phyloP scores from a whole-genome alignment of 2,329 filamentous ascomycete genomes.

The Amesomyces nigricolor region DNA sequence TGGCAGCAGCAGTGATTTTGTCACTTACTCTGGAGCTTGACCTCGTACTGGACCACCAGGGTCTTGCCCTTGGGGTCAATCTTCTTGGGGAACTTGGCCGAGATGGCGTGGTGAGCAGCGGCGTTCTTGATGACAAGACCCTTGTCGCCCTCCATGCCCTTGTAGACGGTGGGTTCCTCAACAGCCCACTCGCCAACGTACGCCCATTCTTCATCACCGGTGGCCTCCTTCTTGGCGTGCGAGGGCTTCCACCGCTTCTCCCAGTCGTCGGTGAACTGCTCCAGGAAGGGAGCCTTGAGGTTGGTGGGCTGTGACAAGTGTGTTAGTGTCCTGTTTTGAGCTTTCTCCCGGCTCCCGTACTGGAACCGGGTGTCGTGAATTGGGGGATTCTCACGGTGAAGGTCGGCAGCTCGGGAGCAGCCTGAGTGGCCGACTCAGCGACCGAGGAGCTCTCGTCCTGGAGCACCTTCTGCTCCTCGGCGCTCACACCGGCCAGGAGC shows the following conservation, averaged over 20 bases:
- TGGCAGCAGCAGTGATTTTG: neutral
- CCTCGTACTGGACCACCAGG: slow-evolving; percentile 96
- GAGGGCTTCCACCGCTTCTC: slow-evolving; percentile 89
- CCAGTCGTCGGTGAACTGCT: slow-evolving; percentile 98
- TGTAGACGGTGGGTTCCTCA: slow-evolving; percentile 85
- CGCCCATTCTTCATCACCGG: slow-evolving; percentile 78
- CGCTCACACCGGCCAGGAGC: slow-evolving; percentile 63
- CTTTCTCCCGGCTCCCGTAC: neutral
- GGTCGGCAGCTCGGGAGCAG: slow-evolving; percentile 63
- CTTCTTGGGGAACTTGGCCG: slow-evolving; percentile 94
- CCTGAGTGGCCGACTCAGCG: slow-evolving; percentile 48
- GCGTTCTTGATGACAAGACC: slow-evolving; percentile 97
- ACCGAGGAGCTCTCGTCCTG: slow-evolving; percentile 42
- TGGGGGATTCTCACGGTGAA: slow-evolving; percentile 68
- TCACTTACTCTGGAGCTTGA: slow-evolving; percentile 91
- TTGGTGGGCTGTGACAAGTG: slow-evolving; percentile 63
- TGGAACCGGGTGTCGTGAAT: neutral
- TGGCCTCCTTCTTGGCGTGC: slow-evolving; percentile 88
- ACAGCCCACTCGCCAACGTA: slow-evolving; percentile 96
- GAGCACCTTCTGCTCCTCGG: slow-evolving; percentile 58
- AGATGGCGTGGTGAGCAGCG: slow-evolving; percentile 98
- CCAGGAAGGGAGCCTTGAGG: slow-evolving; percentile 89
- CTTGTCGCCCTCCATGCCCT: slow-evolving; percentile 92
- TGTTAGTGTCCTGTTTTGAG: slow-evolving; percentile 12
- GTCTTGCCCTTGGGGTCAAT: slow-evolving; percentile 97